These are phyloP conservation scores for Hyparrhenia diplandra DNA, from an alignment of 176 grass and related monocot genomes.

Conservation along the genomic window DNA sequence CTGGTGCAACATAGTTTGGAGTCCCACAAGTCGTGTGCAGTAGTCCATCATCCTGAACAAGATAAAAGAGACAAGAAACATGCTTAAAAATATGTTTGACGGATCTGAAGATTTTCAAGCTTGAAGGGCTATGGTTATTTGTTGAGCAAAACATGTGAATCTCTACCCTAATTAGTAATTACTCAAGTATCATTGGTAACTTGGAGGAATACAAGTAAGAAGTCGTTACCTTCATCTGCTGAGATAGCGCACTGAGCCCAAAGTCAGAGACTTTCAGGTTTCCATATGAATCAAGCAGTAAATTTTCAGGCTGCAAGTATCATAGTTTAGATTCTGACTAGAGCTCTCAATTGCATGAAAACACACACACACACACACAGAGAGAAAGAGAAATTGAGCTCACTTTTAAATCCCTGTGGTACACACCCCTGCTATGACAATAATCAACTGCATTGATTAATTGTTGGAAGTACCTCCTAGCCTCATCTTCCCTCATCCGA, in stretches of 20 bases:
- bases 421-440: slow-evolving; percentile 98
- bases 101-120: neutral
- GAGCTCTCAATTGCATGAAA: neutral
- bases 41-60: slow-evolving; percentile 85
- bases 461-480: slow-evolving; percentile 93
- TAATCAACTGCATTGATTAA: slow-evolving; percentile 98
- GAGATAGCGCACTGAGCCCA: slow-evolving; percentile 84
- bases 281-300: slow-evolving; percentile 73
- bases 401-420: slow-evolving; percentile 96
- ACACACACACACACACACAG: too few species aligned
- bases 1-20: slow-evolving; percentile 98
- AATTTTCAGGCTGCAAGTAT: slow-evolving; percentile 79
- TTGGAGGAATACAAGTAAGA: neutral
- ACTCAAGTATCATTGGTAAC: neutral
- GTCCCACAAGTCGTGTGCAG: slow-evolving; percentile 95
- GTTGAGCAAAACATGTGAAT: neutral
- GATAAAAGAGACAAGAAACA: neutral
- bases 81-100: neutral
- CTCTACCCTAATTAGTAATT: neutral
- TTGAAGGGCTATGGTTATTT: neutral
- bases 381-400: neutral
- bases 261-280: slow-evolving; percentile 97
- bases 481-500: slow-evolving; percentile 93
- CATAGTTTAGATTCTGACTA: slow-evolving; percentile 22
- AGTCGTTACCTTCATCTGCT: slow-evolving; percentile 73